Evolutionary conservation across 257 asterid genomes (phyloP).

Genomic region (Nyctanthes arbortristis): DNA sequence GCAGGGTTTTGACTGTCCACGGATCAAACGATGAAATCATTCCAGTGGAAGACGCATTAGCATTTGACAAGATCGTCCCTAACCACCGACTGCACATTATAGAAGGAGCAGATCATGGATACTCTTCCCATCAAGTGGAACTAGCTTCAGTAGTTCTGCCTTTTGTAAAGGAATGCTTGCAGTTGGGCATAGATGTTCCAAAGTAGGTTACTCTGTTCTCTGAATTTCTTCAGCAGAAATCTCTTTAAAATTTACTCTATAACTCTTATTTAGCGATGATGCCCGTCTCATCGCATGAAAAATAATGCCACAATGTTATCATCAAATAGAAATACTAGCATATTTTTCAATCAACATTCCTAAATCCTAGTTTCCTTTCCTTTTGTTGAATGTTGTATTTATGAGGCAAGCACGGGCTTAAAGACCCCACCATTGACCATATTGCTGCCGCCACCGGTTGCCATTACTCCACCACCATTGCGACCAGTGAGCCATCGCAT

Average conservation of each 20-base stretch:
- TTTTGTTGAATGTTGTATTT: too few relatives aligned
- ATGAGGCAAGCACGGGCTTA: too few relatives aligned
- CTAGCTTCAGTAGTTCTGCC: constrained; percentile 14
- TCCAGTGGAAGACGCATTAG: constrained; percentile 17
- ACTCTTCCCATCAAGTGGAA: constrained; percentile 19
- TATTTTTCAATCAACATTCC: too few relatives aligned
- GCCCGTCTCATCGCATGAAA: too few relatives aligned
- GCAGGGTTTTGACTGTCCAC: constrained; percentile 24
- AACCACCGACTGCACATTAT: constrained; percentile 16
- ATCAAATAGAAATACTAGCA: too few relatives aligned
- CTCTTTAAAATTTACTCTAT: background rate
- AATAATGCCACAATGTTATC: too few relatives aligned
- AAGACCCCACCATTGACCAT: too few relatives aligned
- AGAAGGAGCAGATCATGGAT: constrained; percentile 23
- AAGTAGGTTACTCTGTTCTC: background rate
- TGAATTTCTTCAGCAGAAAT: background rate
- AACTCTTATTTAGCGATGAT: background rate
- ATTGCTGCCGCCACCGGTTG: too few relatives aligned
- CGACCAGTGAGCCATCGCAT: too few relatives aligned
- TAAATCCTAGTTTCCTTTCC: too few relatives aligned
- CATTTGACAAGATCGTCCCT: constrained; percentile 16
- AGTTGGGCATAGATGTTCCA: background rate
- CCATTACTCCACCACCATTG: too few relatives aligned
- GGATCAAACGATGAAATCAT: constrained; percentile 22
- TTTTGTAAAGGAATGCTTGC: constrained; percentile 6